phyloP scores from a whole-genome alignment of 2,329 filamentous ascomycete species.

The Ustulina deusta region DNA sequence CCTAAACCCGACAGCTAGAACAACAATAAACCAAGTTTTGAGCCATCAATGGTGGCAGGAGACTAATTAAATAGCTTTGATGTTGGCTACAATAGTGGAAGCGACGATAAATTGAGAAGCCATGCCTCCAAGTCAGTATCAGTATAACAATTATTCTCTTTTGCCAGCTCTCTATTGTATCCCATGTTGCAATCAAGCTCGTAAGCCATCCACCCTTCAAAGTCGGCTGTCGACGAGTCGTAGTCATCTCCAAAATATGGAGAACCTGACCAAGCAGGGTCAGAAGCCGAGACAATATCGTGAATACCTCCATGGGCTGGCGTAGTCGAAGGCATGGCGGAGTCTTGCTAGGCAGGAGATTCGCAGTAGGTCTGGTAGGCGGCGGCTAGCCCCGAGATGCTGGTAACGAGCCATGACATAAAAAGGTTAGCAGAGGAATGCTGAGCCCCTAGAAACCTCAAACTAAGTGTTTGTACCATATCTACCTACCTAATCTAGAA shows the following conservation, averaged over 20 bases:
- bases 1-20: constrained; percentile 50
- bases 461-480: too few species aligned
- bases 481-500: too few species aligned
- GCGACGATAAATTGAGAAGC: constrained; percentile 13
- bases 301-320: background rate
- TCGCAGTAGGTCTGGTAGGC: too few species aligned
- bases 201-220: constrained; percentile 22
- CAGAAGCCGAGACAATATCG: background rate
- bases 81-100: constrained; percentile 12
- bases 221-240: constrained; percentile 10
- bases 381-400: too few species aligned
- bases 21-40: constrained; percentile 52
- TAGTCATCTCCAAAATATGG: constrained; percentile 23
- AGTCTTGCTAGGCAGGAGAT: background rate
- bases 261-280: constrained; percentile 11
- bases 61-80: constrained; percentile 10
- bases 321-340: too few species aligned
- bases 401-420: too few species aligned
- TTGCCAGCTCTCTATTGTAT: constrained; percentile 11
- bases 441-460: too few species aligned
- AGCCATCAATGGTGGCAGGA: constrained; percentile 38
- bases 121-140: constrained; percentile 17
- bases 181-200: constrained; percentile 38
- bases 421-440: too few species aligned
- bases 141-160: constrained; percentile 13